Conservation (phyloP, 371 early-diverging fungal genomes). For the Haplosporangium sp. region DNA sequence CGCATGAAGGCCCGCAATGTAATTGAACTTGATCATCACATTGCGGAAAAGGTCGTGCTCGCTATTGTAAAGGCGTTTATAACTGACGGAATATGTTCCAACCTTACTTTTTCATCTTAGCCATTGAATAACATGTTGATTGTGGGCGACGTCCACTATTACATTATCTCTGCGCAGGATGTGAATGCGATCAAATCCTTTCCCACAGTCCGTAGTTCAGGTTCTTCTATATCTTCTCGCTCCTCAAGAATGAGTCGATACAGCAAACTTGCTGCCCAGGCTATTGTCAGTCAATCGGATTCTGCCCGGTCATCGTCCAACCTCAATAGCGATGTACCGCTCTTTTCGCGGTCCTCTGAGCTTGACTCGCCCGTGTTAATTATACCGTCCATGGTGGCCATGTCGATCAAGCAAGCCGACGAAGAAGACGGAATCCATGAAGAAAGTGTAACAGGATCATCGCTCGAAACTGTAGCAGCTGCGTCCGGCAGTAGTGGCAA, state of each 20-base stretch:
- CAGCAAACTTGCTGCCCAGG: constrained; percentile 48
- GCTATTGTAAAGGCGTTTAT: not conserved
- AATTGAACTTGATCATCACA: constrained; percentile 13
- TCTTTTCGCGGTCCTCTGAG: constrained; percentile 27
- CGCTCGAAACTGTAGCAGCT: not conserved
- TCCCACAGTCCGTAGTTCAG: constrained; percentile 15
- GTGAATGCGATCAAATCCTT: constrained; percentile 30
- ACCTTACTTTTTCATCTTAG: constrained; percentile 4
- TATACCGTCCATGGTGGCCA: constrained; percentile 20
- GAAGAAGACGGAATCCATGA: not conserved
- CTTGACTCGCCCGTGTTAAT: constrained; percentile 31
- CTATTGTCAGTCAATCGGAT: constrained; percentile 35
- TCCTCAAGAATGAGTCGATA: constrained; percentile 45
- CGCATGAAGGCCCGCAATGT: constrained; percentile 89
- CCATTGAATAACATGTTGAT: constrained; percentile 58
- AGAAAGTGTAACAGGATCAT: too few relatives aligned
- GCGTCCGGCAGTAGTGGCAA: too few relatives aligned
- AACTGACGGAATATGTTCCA: not conserved
- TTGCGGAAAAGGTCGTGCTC: not conserved
- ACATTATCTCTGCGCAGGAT: constrained; percentile 37
- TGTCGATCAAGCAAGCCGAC: constrained; percentile 14
- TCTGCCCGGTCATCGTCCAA: constrained; percentile 44
- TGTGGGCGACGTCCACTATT: constrained; percentile 64
- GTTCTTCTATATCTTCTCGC: constrained; percentile 32
- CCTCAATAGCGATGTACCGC: constrained; percentile 30